Base-by-base conservation (phyloP, 176 grass and related monocot genomes). In the Themeda triandra region DNA sequence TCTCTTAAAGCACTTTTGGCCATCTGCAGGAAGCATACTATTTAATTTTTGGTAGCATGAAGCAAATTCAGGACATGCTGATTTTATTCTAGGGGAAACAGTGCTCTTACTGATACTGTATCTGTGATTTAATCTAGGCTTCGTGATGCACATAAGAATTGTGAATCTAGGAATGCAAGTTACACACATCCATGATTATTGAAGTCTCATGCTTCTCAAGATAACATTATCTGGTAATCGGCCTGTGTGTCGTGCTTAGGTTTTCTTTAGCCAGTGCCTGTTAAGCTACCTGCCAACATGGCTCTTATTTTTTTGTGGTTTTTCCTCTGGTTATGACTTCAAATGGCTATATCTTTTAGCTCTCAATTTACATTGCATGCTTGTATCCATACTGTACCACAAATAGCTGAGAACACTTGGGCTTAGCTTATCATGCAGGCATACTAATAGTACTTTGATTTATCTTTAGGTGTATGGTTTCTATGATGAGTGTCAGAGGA, bases 401-500 rank as follows among this genome's bases (percentile, higher is more conserved):
- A 39, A 49, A 63, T 29, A n/a, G 28, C 68, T 62, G 48, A 67
- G 15, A 63, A 63, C 31, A 21, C 1, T 7, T 77, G 29, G 13
- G 11, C 44, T 83, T 46, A 37, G 30, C 71, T 63, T 84, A 25
- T 65, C 5, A 63, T 63, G 10, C 19, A 42, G 19, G 8, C 42
- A 80, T 11, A 35, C 68, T 81, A 45, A 86, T 86, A 23, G 17
- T 66, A 42, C 1, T 80, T 7, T 74, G 48, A 56, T 49, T 19
- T 35, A 68, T 63, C 53, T 54, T 76, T 86, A 99, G 97, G 97
- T 99, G 6, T 99, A 99, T 89, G 97, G 97, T 80, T 99, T 99
- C 90, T 99, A 99, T 71, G 97, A 99, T 29, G 97, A 99, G 79
- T 99, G 97, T 79, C 97, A 99, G 72, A 96, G 97, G 66, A 99